Evolutionary conservation across 2,329 filamentous ascomycete genomes (phyloP), one percentile per base, ranked within the genome.

Genomic region (Exserohilum rostratum): DNA sequence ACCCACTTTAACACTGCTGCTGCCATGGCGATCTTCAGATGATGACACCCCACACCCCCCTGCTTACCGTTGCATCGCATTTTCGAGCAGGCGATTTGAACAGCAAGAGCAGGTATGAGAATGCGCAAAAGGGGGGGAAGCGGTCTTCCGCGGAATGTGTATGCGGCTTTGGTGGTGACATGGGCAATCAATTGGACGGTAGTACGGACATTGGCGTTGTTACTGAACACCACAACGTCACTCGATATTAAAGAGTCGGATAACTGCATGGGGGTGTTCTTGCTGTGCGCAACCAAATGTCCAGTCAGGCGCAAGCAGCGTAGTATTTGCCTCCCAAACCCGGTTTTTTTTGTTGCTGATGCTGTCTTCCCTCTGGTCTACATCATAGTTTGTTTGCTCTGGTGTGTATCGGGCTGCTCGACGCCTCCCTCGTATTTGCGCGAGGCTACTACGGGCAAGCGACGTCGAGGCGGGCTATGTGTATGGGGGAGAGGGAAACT

Each of bases 231-330:
- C 30, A 40, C 47, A 51, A n/a, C 15, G 11, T 13, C 11, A 50
- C 45, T 42, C 22, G 22, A 38, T 50, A 53, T 44, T 15, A 52
- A 57, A n/a, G 40, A 47, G 53, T 34, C 47, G 50, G 58, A 53
- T 57, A 61, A 52, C 37, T 20, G 20, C 56, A 57, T 57, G 56
- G 58, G 50, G 29, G 53, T 39, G 12, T 30, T 25, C 7, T 25
- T 25, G 22, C 22, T 25, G 7, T 25, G 22, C 22, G 22, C 22
- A 25, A 25, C 22, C 22, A 25, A 25, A n/a, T 4, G 22, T 25
- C 22, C 22, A 25, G 22, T 25, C 22, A 25, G 22, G 42, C 12
- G 53, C 43, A 12, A n/a, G n/a, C 22, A 30, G 37, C 35, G 40
- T 47, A 27, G 38, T 37, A 44, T 29, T 44, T 43, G 46, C 29